Evolutionary conservation across 1,284 basidiomycete species (phyloP).

Genomic region (Mycosarcoma mackinlayi): DNA sequence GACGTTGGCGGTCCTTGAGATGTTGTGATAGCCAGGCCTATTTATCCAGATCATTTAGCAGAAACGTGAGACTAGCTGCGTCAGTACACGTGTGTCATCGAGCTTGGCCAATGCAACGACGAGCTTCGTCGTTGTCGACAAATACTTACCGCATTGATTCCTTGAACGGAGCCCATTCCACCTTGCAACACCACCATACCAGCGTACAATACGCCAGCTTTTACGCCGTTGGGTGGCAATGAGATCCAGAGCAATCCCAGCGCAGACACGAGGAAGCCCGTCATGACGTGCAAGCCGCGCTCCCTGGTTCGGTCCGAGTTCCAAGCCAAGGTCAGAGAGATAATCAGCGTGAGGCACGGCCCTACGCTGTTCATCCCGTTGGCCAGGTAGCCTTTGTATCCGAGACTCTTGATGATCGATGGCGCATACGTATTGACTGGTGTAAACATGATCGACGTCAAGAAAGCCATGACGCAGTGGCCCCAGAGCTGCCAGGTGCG

Average conservation of each 20-base stretch:
- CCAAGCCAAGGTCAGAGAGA: neutral
- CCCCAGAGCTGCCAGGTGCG: constrained; percentile 2
- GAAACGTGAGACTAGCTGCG: too few species aligned
- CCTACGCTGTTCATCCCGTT: constrained; percentile 5
- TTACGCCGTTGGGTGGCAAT: neutral
- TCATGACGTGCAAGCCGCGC: neutral
- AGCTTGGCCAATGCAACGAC: too few species aligned
- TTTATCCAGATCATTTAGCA: neutral
- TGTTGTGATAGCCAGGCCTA: constrained; percentile 3
- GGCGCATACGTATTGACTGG: constrained; percentile 3
- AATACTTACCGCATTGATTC: constrained; percentile 1
- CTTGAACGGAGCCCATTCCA: constrained; percentile 1
- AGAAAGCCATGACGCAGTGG: neutral
- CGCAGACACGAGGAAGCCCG: neutral
- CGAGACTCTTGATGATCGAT: constrained; percentile 2
- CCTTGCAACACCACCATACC: neutral
- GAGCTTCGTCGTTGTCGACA: neutral
- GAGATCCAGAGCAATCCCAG: neutral
- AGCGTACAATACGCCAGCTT: neutral
- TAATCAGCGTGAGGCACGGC: neutral
- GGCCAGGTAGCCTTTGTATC: constrained; percentile 2
- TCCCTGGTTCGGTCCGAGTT: constrained; percentile 2
- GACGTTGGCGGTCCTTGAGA: constrained; percentile 2
- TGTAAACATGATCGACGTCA: constrained; percentile 2
- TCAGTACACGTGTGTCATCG: too few species aligned